These are phyloP conservation scores for Backusella tarrabulga DNA, from an alignment of 192 early-diverging fungal species.

Conservation along the genomic window DNA sequence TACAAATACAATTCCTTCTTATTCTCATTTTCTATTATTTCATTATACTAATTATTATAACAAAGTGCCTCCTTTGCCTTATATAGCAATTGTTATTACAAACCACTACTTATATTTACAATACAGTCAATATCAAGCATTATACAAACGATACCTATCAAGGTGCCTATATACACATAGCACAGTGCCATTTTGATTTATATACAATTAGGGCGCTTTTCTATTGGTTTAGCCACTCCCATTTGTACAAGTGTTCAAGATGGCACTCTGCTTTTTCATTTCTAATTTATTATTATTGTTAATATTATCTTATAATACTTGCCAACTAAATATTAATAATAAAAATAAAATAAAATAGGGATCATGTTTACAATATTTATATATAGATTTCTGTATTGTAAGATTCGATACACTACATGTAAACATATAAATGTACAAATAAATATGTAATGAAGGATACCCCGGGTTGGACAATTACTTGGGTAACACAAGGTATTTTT, in stretches of 20 bases:
- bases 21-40: neutral
- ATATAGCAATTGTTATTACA: neutral
- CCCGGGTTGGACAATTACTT: neutral
- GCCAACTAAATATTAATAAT: neutral
- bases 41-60: neutral
- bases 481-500: neutral
- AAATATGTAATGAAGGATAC: neutral
- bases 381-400: neutral
- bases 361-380: neutral
- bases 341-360: neutral
- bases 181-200: neutral
- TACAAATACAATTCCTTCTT: neutral
- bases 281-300: neutral
- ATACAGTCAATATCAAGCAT: too few relatives aligned
- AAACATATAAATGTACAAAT: neutral
- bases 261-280: neutral
- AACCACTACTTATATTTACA: neutral
- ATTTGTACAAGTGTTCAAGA: neutral
- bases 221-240: neutral
- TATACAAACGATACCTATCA: too few relatives aligned
- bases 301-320: neutral
- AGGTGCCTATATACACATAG: neutral
- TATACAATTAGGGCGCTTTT: neutral
- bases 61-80: neutral
- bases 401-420: neutral